Evolutionary conservation across 2,329 filamentous ascomycete species (phyloP).

Genomic region (Sporothrix humicola): DNA sequence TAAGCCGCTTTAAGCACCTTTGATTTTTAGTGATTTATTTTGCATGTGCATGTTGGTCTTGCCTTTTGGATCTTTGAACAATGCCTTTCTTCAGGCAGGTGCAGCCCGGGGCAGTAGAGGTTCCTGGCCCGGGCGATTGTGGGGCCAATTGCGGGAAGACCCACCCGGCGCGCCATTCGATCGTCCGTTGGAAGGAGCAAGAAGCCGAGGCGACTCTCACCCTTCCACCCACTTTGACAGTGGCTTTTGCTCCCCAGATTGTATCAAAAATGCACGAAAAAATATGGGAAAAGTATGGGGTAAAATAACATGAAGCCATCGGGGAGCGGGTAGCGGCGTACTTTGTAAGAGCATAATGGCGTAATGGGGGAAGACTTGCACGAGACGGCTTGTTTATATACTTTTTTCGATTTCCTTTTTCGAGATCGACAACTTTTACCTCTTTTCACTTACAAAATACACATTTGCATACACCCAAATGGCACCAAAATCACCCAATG

Average conservation of each 20-base stretch:
- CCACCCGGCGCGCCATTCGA: neutral
- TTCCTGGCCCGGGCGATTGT: constrained; percentile 7
- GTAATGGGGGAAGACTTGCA: neutral
- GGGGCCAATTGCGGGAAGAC: constrained; percentile 3
- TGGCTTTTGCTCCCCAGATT: neutral
- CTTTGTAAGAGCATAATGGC: neutral
- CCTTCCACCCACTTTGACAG: neutral
- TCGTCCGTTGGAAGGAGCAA: neutral
- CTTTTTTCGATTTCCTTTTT: neutral
- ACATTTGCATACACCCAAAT: neutral
- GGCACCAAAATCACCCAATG: neutral
- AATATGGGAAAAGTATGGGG: neutral
- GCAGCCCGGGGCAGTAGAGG: no score
- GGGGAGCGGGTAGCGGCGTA: neutral
- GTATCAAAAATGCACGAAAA: neutral
- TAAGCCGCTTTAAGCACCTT: no score
- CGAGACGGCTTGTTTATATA: neutral
- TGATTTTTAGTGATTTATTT: no score
- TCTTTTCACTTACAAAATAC: neutral
- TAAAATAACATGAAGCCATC: neutral
- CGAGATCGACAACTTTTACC: neutral
- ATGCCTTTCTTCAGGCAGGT: no score
- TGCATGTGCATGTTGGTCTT: no score
- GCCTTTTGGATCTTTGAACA: no score
- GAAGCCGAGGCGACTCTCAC: constrained; percentile 10